Conservation (phyloP, 768 basidiomycete genomes). For the Leccinum uliginosum region DNA sequence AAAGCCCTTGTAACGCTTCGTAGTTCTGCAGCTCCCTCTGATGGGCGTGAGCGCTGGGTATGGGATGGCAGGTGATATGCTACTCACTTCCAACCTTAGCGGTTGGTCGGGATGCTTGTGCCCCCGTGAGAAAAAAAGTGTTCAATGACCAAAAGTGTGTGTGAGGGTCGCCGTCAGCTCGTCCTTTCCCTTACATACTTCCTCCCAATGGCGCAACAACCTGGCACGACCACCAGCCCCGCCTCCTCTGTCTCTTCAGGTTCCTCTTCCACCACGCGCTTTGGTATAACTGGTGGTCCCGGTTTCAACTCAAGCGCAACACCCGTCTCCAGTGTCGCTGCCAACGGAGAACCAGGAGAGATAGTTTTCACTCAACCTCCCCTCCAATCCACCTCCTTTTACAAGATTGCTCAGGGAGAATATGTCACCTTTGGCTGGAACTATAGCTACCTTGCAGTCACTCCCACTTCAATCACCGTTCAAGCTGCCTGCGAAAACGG, state of each 20-base stretch:
- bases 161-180: slow-evolving; percentile 12
- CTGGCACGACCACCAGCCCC: slow-evolving; percentile 2
- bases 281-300: slow-evolving; percentile 26
- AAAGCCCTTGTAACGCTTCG: neutral
- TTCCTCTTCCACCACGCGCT: neutral
- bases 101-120: neutral
- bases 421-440: slow-evolving; percentile 74
- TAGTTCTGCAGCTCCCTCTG: neutral
- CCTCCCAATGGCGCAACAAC: slow-evolving; percentile 20
- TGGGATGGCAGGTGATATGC: neutral
- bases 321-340: slow-evolving; percentile 23
- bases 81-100: neutral
- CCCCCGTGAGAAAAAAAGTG: neutral
- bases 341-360: slow-evolving; percentile 39
- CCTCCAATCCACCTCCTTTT: slow-evolving; percentile 55
- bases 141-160: neutral
- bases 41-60: neutral
- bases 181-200: neutral
- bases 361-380: slow-evolving; percentile 57
- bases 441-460: slow-evolving; percentile 50
- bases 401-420: slow-evolving; percentile 56
- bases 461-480: slow-evolving; percentile 54
- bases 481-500: slow-evolving; percentile 65
- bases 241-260: slow-evolving; percentile 5
- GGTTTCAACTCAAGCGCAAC: slow-evolving; percentile 24